Conservation (phyloP, 164 flowering plant genomes). For the Protea cynaroides region DNA sequence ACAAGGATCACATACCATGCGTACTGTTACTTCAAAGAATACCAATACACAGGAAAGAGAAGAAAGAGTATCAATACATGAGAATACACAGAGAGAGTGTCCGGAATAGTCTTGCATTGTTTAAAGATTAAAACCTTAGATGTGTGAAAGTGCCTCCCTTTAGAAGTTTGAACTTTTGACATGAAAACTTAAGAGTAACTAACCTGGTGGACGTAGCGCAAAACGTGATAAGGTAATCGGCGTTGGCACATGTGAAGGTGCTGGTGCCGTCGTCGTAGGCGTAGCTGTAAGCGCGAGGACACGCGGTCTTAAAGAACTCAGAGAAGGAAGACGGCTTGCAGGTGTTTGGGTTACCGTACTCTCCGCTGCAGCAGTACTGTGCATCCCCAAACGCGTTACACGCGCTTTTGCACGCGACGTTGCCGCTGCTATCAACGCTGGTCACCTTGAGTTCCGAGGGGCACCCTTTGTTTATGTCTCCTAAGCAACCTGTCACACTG, state of each 20-base stretch:
- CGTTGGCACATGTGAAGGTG: constrained; percentile 65
- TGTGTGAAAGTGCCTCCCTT: too few relatives aligned
- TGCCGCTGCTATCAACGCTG: constrained; percentile 10
- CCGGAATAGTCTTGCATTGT: too few relatives aligned
- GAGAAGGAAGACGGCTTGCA: constrained; percentile 60
- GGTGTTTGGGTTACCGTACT: constrained; percentile 51
- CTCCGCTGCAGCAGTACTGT: constrained; percentile 62
- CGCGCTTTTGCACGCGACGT: constrained; percentile 64
- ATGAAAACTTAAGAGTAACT: background rate
- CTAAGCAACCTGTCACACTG: constrained; percentile 61
- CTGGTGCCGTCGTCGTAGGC: constrained; percentile 85
- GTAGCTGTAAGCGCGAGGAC: constrained; percentile 79
- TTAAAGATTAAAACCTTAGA: too few relatives aligned
- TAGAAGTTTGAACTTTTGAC: too few relatives aligned
- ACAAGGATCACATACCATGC: too few relatives aligned
- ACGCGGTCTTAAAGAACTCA: constrained; percentile 50
- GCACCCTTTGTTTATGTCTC: constrained; percentile 54
- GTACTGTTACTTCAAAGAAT: too few relatives aligned
- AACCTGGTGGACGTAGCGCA: constrained; percentile 63
- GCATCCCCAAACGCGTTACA: constrained; percentile 69
- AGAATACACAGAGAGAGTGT: too few relatives aligned
- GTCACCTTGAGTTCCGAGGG: constrained; percentile 41
- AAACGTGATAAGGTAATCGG: constrained; percentile 59
- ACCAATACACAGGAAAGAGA: too few relatives aligned
- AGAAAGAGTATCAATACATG: too few relatives aligned